phyloP scores from a whole-genome alignment of 208 protist genomes.

The Leishmania guyanensis region DNA sequence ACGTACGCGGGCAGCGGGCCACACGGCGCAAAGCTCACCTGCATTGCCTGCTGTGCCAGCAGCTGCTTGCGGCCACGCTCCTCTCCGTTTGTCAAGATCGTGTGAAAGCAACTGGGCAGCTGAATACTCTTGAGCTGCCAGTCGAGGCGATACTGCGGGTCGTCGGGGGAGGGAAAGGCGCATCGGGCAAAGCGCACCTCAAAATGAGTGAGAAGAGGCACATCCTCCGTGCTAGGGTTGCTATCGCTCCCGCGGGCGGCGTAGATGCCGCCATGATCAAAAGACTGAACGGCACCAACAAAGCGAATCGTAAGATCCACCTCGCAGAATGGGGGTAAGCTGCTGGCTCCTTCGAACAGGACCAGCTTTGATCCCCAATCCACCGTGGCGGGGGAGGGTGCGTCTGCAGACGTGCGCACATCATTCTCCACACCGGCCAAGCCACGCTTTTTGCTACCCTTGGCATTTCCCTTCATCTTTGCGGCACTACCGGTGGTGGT shows the following conservation, averaged over 20 bases:
- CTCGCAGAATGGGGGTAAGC: constrained; percentile 35
- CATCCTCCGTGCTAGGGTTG: background rate
- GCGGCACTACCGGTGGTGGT: background rate
- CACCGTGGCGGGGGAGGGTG: background rate
- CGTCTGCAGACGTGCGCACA: background rate
- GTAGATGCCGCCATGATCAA: constrained; percentile 68
- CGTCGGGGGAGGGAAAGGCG: constrained; percentile 84
- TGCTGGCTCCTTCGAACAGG: constrained; percentile 42
- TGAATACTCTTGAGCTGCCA: constrained; percentile 62
- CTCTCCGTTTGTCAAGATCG: constrained; percentile 46
- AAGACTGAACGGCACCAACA: constrained; percentile 48
- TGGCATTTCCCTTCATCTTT: constrained; percentile 1
- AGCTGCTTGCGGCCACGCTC: constrained; percentile 28
- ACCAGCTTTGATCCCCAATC: constrained; percentile 59
- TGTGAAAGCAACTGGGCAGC: constrained; percentile 41
- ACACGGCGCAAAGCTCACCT: constrained; percentile 42
- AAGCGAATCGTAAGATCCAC: constrained; percentile 62
- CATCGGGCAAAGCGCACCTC: constrained; percentile 78
- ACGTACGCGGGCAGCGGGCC: constrained; percentile 77
- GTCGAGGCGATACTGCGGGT: constrained; percentile 65
- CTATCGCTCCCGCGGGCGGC: constrained; percentile 14
- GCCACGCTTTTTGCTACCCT: constrained; percentile 4
- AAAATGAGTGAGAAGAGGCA: constrained; percentile 75
- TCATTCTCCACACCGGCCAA: background rate
- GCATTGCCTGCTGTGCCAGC: constrained; percentile 25